Evolutionary conservation across 2,329 filamentous ascomycete genomes (phyloP), one percentile per base, ranked within the genome.

Genomic region (Epichloe sibirici): DNA sequence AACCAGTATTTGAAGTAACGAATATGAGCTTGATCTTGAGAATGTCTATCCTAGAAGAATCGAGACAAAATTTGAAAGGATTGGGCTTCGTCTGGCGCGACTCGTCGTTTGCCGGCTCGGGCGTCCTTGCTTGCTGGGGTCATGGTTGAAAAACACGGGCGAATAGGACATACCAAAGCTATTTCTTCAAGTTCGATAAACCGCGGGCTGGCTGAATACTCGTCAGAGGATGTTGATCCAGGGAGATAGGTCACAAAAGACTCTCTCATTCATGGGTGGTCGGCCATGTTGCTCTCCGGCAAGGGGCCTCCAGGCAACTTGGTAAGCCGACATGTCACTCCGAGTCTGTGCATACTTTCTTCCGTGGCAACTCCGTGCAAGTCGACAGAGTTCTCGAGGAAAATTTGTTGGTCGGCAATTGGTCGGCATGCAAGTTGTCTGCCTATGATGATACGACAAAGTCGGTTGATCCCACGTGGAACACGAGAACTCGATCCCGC

Each of bases 1-100:
- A 79, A 70, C 61, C 76, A 80, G 45, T 77, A 72, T 43, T 73
- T 70, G 38, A 75, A 58, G 48, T 72, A 74, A 35, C 53, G 57
- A 49, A 57, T 58, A 57, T 59, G 42, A 59, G 57, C 51, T 48
- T 57, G 43, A 58, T 62, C 50, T 57, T 58, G 2, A 63, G 63
- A 8, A 66, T 61, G 23, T 17, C 44, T 13, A 63, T 59, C 11
- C 59, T 56, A 2, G 61, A 57, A 31, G 64, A 64, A 55, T 63
- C 57, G 21, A 65, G 45, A 58, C 50, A 25, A 7, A 23, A 56
- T 60, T 21, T 56, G 58, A 2, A 2, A 55, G 8, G 50, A 47
- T 13, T 13, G 38, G 9, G 8, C 28, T 31, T 37, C 15, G 44
- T 21, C 44, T 34, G 44, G 17, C 15, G 49, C 15, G n/a, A 56